Percentiles rank a stretch among this genome's conserved stretches.
phyloP scores from a whole-genome alignment of 306 rosid genomes.

The Casuarina cunninghamiana region DNA sequence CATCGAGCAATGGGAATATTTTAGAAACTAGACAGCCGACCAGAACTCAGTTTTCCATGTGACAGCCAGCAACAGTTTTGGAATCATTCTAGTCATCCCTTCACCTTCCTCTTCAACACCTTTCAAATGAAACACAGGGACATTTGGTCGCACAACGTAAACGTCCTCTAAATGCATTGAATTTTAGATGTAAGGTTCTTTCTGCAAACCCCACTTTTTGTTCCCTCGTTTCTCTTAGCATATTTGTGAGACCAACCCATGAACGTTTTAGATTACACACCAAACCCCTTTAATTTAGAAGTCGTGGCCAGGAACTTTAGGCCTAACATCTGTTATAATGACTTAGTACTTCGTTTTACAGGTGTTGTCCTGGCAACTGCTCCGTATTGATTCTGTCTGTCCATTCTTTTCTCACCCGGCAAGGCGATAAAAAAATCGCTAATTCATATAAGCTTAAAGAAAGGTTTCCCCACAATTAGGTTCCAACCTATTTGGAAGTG shows the following conservation, averaged over 20 bases:
- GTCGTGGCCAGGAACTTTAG: neutral
- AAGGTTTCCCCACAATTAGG: slow-evolving; percentile 28
- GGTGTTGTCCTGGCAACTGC: neutral
- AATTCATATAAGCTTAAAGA: slow-evolving; percentile 14
- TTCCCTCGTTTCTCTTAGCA: slow-evolving; percentile 6
- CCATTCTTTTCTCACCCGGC: neutral
- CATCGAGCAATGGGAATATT: slow-evolving; percentile 49
- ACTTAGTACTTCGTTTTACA: neutral
- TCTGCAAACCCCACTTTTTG: slow-evolving; percentile 24
- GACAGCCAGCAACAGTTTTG: slow-evolving; percentile 70
- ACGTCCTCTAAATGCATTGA: slow-evolving; percentile 35
- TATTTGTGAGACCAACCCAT: slow-evolving; percentile 13
- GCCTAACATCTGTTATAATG: no score
- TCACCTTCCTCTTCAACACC: slow-evolving; percentile 36
- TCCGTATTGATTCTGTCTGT: neutral
- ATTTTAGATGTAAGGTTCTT: slow-evolving; percentile 20
- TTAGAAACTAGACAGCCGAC: slow-evolving; percentile 59
- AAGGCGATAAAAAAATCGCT: neutral
- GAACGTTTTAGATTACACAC: neutral
- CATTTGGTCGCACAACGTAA: slow-evolving; percentile 47
- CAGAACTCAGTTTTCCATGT: slow-evolving; percentile 70
- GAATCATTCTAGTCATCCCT: slow-evolving; percentile 63
- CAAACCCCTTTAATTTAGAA: neutral
- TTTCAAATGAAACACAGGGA: slow-evolving; percentile 17
- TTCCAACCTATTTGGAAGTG: slow-evolving; percentile 82